phyloP scores from a whole-genome alignment of 2,329 filamentous ascomycete genomes.

The Fusarium albosuccineum region DNA sequence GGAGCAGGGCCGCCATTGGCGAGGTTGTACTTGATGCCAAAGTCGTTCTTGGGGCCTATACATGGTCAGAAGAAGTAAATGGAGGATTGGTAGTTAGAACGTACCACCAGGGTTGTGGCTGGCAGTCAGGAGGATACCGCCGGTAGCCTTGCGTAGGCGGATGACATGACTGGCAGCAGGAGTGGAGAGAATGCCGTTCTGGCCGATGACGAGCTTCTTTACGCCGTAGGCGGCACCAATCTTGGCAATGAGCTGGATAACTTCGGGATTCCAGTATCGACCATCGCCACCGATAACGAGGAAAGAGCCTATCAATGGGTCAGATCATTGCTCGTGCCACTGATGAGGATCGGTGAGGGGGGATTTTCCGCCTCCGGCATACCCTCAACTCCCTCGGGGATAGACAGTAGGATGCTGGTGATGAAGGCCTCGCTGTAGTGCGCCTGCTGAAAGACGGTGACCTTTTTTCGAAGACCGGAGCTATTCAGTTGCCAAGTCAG shows the following conservation, averaged over 20 bases:
- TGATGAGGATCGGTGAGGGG: neutral
- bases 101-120: constrained; percentile 98
- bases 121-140: constrained; percentile 95
- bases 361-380: constrained; percentile 39
- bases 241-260: constrained; percentile 96
- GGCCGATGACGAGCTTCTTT: constrained; percentile 97
- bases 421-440: constrained; percentile 98
- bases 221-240: constrained; percentile 97
- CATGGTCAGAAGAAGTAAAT: neutral
- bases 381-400: constrained; percentile 92
- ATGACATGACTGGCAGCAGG: constrained; percentile 97
- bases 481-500: constrained; percentile 60
- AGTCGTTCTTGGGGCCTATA: constrained; percentile 89
- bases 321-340: constrained; percentile 32
- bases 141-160: constrained; percentile 92
- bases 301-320: constrained; percentile 68
- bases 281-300: constrained; percentile 98
- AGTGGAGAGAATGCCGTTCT: constrained; percentile 96
- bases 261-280: constrained; percentile 96
- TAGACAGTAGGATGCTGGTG: constrained; percentile 92
- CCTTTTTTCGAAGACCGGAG: constrained; percentile 98
- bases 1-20: constrained; percentile 95
- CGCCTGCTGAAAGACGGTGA: constrained; percentile 94
- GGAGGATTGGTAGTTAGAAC: constrained; percentile 45
- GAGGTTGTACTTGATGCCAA: constrained; percentile 99